Conservation (phyloP, 139 green algal genomes). For the Chlamydomonas sphaeroides region DNA sequence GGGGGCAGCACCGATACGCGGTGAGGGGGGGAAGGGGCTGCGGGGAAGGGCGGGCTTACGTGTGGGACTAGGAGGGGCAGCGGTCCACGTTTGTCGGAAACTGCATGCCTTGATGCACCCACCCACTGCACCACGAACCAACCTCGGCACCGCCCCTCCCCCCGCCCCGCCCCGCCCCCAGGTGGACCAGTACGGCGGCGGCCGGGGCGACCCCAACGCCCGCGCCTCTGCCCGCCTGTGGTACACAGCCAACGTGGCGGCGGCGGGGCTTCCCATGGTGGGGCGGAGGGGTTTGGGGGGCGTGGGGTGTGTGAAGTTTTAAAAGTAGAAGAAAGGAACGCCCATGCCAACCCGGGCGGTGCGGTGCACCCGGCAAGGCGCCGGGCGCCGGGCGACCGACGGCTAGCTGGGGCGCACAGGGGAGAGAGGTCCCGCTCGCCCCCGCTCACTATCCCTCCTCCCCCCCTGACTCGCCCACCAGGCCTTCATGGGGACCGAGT, state of each 20-base stretch:
- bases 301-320: neutral
- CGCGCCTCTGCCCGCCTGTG: conserved; percentile 63
- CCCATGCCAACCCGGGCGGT: too few relatives aligned
- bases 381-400: too few relatives aligned
- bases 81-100: too few relatives aligned
- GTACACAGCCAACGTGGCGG: conserved; percentile 67
- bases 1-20: conserved; percentile 55
- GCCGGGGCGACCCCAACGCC: conserved; percentile 55
- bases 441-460: too few relatives aligned
- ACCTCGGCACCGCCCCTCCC: neutral
- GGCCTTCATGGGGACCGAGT: conserved; percentile 64
- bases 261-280: conserved; percentile 72
- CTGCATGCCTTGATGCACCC: too few relatives aligned
- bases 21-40: conserved; percentile 44
- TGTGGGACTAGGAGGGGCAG: neutral
- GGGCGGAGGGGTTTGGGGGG: conserved; percentile 28
- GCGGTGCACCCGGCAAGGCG: too few relatives aligned
- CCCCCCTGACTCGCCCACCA: too few relatives aligned
- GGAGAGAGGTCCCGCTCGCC: too few relatives aligned
- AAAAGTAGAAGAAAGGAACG: too few relatives aligned
- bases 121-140: too few relatives aligned
- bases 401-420: too few relatives aligned
- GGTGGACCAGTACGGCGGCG: conserved; percentile 41
- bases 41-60: neutral
- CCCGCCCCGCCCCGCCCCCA: neutral